Conservation (phyloP, 768 basidiomycete genomes). For the Termitomyces sp. region DNA sequence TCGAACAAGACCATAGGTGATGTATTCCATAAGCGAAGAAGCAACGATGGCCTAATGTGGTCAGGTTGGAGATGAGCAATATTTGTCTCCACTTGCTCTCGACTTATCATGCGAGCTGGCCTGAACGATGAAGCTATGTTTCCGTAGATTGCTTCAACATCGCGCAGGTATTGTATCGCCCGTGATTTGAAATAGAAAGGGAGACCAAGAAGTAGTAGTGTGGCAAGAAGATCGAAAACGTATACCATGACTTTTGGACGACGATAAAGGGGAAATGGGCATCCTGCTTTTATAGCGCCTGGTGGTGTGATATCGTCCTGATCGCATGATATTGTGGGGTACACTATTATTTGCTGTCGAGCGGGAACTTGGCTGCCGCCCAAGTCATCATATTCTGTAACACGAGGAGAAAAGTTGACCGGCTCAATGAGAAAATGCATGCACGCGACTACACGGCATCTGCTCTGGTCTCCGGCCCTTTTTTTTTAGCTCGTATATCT, state of each 20-base stretch:
- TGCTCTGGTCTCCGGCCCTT: slow-evolving; percentile 67
- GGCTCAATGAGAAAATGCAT: slow-evolving; percentile 98
- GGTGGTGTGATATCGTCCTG: too few species aligned
- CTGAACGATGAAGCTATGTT: background rate
- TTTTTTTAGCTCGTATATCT: slow-evolving; percentile 4
- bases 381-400: slow-evolving; percentile 99
- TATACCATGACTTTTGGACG: background rate
- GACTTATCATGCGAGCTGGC: too few species aligned
- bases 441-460: slow-evolving; percentile 94
- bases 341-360: too few species aligned
- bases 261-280: too few species aligned
- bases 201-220: background rate
- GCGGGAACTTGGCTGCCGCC: slow-evolving; percentile 96
- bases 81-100: background rate
- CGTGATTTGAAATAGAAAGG: background rate
- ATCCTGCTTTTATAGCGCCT: too few species aligned
- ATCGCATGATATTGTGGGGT: too few species aligned
- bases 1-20: background rate
- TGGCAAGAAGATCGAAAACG: background rate
- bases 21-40: background rate
- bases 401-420: slow-evolving; percentile 97
- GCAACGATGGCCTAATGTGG: background rate
- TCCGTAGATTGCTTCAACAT: background rate
- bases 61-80: background rate
- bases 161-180: background rate